Base-by-base conservation (phyloP, 176 grass and related monocot species). In the Rhynchospora tenuis region DNA sequence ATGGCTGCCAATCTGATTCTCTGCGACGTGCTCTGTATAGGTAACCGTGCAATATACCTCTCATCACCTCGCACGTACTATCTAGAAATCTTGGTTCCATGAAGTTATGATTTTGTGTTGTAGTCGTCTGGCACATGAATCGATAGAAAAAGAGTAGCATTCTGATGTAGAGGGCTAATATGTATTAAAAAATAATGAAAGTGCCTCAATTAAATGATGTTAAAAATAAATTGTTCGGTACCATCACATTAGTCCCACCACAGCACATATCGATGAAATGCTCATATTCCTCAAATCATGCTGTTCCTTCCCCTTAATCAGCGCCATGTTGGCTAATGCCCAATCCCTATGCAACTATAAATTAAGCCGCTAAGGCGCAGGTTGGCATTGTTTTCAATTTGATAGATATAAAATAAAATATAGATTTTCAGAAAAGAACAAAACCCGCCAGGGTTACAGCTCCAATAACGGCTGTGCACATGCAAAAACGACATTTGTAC, bases 381-480 rank as follows among this genome's bases (percentile, higher is more conserved):
- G 33, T 38, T 38, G 33, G 33, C 33, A 38, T 38, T 59, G 7
- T 6, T 59, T 9, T 19, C 14, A 59, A 29, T 28, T 28, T 16
- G 17, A 64, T 60, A 23, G 5, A 38, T 4, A 38, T 38, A 38
- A 38, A 38, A 38, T 38, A 4, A 38, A 38, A 16, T 10, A 13
- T 43, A n/a, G 16, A 22, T 63, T 9, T 69, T 69, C 65, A 43
- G n/a, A 33, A 43, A 7, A 2, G 7, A 69, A 69, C 24, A 38
- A 80, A 29, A 80, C 60, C 44, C 14, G 76, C 76, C 54, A 7
- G 43, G 76, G 19, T 59, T 80, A 22, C 46, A 57, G 76, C 76
- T 61, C 6, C 46, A 43, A 43, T 80, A n/a, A 76, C 45, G 9
- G 46, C 72, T 7, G 10, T 52, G 46, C 72, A 76, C 72, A 47